Evolutionary conservation across 2,329 filamentous ascomycete species (phyloP).

Genomic region (Fusarium napiforme): DNA sequence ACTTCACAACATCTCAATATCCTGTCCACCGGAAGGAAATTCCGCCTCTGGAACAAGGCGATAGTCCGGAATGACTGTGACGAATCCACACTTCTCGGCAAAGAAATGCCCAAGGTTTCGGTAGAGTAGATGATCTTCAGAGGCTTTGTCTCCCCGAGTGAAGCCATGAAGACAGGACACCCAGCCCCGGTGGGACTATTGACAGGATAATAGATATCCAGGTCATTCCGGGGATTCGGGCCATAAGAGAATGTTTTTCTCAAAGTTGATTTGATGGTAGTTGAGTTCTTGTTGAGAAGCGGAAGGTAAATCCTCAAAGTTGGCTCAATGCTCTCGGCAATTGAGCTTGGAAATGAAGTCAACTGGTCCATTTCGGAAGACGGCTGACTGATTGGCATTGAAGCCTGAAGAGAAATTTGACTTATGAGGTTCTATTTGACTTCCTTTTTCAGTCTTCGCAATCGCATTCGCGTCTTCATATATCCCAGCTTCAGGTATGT

Average conservation of each 20-base stretch:
- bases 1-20: neutral
- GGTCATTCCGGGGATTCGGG: neutral
- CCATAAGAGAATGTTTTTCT: neutral
- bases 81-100: neutral
- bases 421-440: neutral
- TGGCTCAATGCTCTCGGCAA: neutral
- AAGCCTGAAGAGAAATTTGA: too few relatives aligned
- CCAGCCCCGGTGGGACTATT: neutral
- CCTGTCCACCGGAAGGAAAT: neutral
- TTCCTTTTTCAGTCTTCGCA: accelerated
- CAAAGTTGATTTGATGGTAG: neutral
- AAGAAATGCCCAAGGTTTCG: neutral
- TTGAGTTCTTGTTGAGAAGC: neutral
- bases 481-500: neutral
- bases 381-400: neutral
- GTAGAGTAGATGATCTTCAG: neutral
- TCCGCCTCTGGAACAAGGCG: neutral
- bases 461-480: neutral
- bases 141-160: neutral
- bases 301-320: neutral
- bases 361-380: neutral
- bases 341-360: neutral
- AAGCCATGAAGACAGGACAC: neutral
- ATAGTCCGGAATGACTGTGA: neutral
- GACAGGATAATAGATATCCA: neutral